Evolutionary conservation across 768 basidiomycete genomes (phyloP).

Genomic region (Lentinula boryana): DNA sequence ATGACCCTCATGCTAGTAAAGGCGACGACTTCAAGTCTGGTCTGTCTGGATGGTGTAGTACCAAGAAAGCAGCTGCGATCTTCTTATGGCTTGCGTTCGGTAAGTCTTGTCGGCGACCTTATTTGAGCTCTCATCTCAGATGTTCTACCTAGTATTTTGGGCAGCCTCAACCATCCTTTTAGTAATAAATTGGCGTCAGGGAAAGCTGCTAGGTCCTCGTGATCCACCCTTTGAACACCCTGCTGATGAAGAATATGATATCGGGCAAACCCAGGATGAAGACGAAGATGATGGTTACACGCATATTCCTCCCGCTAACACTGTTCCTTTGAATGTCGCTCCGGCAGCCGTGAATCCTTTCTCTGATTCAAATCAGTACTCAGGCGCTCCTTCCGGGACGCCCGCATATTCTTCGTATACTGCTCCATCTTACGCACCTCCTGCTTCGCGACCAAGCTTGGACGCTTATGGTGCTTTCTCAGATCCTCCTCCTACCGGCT

Average conservation of each 20-base stretch:
- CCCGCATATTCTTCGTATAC: slow-evolving; percentile 18
- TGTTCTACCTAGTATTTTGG: slow-evolving; percentile 63
- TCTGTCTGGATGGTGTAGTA: slow-evolving; percentile 80
- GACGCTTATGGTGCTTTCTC: slow-evolving; percentile 90
- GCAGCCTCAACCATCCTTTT: slow-evolving; percentile 58
- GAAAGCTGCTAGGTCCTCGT: slow-evolving; percentile 47
- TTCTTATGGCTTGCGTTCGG: slow-evolving; percentile 88
- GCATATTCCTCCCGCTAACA: slow-evolving; percentile 36
- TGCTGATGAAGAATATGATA: slow-evolving; percentile 24
- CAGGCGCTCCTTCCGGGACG: slow-evolving; percentile 25
- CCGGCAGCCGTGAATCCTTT: slow-evolving; percentile 36
- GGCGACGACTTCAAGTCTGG: slow-evolving; percentile 63
- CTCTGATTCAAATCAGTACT: slow-evolving; percentile 47
- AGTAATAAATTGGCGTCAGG: slow-evolving; percentile 72
- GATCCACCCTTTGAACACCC: slow-evolving; percentile 79
- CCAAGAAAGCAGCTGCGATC: slow-evolving; percentile 85
- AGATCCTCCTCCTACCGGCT: slow-evolving; percentile 79
- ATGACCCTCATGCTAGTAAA: slow-evolving; percentile 72
- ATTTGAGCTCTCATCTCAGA: not conserved
- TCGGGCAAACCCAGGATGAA: slow-evolving; percentile 44
- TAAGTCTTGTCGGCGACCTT: slow-evolving; percentile 25
- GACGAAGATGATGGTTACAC: slow-evolving; percentile 56
- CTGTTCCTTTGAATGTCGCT: slow-evolving; percentile 17
- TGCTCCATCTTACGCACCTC: slow-evolving; percentile 17
- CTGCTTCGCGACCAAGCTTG: slow-evolving; percentile 54